Evolutionary conservation across 2,329 filamentous ascomycete species (phyloP).

Genomic region (Arthrobotrys musiformis): DNA sequence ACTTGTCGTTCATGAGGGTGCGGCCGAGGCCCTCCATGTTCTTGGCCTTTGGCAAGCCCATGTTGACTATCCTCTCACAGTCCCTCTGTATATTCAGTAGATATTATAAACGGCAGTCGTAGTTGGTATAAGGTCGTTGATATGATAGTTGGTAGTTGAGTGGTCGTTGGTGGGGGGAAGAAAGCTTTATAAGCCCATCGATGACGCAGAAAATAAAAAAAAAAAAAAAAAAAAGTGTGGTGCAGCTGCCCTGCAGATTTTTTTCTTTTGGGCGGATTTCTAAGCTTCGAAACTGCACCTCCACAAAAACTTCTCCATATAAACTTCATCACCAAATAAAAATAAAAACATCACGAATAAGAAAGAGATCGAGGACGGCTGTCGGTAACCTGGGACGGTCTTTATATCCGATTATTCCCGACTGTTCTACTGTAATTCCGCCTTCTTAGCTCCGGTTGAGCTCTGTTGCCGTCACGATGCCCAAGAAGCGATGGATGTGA

Average conservation of each 20-base stretch:
- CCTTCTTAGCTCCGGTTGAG: constrained; percentile 48
- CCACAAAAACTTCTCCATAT: constrained; percentile 14
- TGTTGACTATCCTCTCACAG: background rate
- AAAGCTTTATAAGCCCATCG: constrained; percentile 24
- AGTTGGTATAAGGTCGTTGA: no score
- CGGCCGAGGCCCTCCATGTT: constrained; percentile 95
- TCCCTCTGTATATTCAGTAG: no score
- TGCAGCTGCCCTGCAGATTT: constrained; percentile 36
- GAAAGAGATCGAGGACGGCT: no score
- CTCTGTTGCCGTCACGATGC: constrained; percentile 69
- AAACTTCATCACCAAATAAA: constrained; percentile 35
- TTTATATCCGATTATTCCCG: no score
- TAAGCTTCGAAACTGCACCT: constrained; percentile 28
- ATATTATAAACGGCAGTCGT: no score
- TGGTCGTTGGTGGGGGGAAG: constrained; percentile 1
- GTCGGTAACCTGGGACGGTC: no score
- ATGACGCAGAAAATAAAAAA: constrained; percentile 17
- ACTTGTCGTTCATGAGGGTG: constrained; percentile 97
- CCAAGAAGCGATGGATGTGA: constrained; percentile 79
- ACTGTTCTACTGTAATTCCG: no score
- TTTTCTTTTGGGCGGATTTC: constrained; percentile 55
- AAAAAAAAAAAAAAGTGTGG: background rate
- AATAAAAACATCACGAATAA: no score
- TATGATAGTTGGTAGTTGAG: no score
- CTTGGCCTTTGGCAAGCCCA: constrained; percentile 79